These are phyloP conservation scores for Stenocarpella maydis DNA, from an alignment of 2,329 filamentous ascomycete genomes.

Conservation along the genomic window DNA sequence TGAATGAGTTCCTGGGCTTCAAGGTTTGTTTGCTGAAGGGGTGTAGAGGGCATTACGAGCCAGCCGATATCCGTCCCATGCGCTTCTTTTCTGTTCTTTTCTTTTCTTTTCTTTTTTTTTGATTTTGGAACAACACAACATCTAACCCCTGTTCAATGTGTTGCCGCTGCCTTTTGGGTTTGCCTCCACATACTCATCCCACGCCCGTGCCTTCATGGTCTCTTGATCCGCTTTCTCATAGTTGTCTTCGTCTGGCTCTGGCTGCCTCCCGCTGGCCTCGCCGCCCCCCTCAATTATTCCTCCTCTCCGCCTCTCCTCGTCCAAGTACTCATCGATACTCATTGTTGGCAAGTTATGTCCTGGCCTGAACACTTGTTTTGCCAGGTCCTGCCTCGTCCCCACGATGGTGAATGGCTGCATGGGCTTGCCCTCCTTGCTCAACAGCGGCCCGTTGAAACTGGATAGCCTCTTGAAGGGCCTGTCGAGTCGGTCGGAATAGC, in stretches of 20 bases:
- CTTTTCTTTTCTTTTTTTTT: background rate
- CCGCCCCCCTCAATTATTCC: slow-evolving; percentile 93
- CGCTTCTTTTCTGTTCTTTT: background rate
- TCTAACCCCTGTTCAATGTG: slow-evolving; percentile 77
- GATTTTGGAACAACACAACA: background rate
- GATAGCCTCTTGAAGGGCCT: slow-evolving; percentile 61
- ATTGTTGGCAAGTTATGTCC: slow-evolving; percentile 96
- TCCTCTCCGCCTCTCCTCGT: slow-evolving; percentile 84
- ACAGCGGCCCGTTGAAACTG: slow-evolving; percentile 64
- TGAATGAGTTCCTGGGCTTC: background rate
- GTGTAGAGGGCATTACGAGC: background rate
- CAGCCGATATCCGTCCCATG: background rate
- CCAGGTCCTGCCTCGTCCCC: slow-evolving; percentile 76
- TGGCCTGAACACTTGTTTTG: slow-evolving; percentile 83
- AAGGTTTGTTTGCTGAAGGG: background rate
- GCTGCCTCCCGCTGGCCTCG: slow-evolving; percentile 71
- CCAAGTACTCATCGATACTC: slow-evolving; percentile 97
- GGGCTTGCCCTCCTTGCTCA: slow-evolving; percentile 82
- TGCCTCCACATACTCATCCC: slow-evolving; percentile 93
- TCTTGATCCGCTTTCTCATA: slow-evolving; percentile 86
- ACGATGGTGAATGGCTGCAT: slow-evolving; percentile 90
- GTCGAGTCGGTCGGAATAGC: slow-evolving; percentile 80
- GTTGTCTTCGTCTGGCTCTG: slow-evolving; percentile 88
- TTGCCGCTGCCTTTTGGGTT: slow-evolving; percentile 88
- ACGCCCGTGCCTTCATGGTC: slow-evolving; percentile 90